Percentiles rank a stretch among this genome's conserved stretches.
Conservation (phyloP, 768 basidiomycete species). For the Russula foetens region DNA sequence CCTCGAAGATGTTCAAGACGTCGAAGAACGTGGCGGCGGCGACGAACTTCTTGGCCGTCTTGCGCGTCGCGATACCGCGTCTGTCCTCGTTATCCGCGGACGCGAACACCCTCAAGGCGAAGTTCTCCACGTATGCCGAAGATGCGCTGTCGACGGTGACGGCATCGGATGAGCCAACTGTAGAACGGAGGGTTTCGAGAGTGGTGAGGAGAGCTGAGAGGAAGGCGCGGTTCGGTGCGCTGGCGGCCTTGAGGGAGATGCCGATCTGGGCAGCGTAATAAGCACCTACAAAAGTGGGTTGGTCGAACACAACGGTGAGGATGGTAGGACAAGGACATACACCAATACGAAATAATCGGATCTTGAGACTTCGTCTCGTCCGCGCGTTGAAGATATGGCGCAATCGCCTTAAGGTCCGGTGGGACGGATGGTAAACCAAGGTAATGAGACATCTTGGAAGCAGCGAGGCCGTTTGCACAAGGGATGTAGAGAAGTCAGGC, state of each 20-base stretch:
- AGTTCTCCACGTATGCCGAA: conserved; percentile 90
- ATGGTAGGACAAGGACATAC: conserved; percentile 44
- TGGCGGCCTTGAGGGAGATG: conserved; percentile 65
- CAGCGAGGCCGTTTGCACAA: not conserved
- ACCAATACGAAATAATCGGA: conserved; percentile 92
- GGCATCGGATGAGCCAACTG: conserved; percentile 68
- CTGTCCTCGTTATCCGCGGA: conserved; percentile 90
- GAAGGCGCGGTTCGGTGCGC: conserved; percentile 51
- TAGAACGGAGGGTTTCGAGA: conserved; percentile 74
- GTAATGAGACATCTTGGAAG: conserved; percentile 21
- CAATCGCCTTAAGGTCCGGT: conserved; percentile 52
- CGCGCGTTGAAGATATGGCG: conserved; percentile 83
- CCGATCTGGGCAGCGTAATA: conserved; percentile 91
- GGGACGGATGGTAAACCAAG: conserved; percentile 57
- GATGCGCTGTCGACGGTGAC: conserved; percentile 77
- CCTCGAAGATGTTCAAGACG: conserved; percentile 62
- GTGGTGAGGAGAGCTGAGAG: conserved; percentile 66
- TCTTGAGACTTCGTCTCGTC: conserved; percentile 79
- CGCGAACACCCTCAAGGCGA: conserved; percentile 83
- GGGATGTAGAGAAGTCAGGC: not conserved
- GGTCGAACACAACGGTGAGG: not conserved
- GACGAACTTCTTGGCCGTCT: conserved; percentile 88
- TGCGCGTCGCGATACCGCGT: conserved; percentile 69
- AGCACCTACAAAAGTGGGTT: conserved; percentile 46
- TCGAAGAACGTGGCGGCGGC: conserved; percentile 95